Percentiles rank a stretch among this genome's conserved stretches.
phyloP scores from a whole-genome alignment of 805 yeast genomes.

The Sugiyamaella smithiae region DNA sequence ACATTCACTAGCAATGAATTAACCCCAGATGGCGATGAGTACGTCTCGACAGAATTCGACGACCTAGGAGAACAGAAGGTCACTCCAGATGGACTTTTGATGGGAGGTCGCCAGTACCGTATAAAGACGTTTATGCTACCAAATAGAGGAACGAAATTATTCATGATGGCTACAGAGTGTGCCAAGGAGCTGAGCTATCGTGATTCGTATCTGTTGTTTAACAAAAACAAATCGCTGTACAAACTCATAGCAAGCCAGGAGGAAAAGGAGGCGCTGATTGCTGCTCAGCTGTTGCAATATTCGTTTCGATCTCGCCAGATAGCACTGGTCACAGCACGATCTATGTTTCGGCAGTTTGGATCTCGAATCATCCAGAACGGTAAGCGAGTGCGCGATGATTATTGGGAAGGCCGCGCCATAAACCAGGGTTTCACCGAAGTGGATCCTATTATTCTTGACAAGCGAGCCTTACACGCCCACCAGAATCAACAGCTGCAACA shows the following conservation, averaged over 20 bases:
- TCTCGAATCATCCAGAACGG: constrained; percentile 49
- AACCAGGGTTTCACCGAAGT: constrained; percentile 45
- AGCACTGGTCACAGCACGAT: constrained; percentile 42
- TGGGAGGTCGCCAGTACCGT: constrained; percentile 40
- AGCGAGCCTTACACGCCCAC: constrained; percentile 21
- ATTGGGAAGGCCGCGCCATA: constrained; percentile 48
- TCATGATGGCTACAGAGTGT: constrained; percentile 41
- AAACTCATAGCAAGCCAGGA: constrained; percentile 38
- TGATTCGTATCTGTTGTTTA: constrained; percentile 54
- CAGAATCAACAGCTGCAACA: constrained; percentile 8
- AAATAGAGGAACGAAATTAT: constrained; percentile 35
- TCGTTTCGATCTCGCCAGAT: constrained; percentile 34
- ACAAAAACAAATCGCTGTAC: constrained; percentile 38
- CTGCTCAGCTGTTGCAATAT: constrained; percentile 31
- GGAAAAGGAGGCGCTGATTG: constrained; percentile 40
- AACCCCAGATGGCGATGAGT: constrained; percentile 34
- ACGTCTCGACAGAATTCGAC: constrained; percentile 34
- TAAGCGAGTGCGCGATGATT: constrained; percentile 50
- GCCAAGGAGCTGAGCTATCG: constrained; percentile 44
- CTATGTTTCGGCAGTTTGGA: constrained; percentile 50
- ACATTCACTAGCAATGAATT: constrained; percentile 22
- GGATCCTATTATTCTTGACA: constrained; percentile 41
- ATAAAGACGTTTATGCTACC: constrained; percentile 43
- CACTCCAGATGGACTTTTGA: constrained; percentile 38
- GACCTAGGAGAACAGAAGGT: constrained; percentile 47